Base-by-base conservation (phyloP, 2,329 filamentous ascomycete genomes). In the Colletotrichum horii region DNA sequence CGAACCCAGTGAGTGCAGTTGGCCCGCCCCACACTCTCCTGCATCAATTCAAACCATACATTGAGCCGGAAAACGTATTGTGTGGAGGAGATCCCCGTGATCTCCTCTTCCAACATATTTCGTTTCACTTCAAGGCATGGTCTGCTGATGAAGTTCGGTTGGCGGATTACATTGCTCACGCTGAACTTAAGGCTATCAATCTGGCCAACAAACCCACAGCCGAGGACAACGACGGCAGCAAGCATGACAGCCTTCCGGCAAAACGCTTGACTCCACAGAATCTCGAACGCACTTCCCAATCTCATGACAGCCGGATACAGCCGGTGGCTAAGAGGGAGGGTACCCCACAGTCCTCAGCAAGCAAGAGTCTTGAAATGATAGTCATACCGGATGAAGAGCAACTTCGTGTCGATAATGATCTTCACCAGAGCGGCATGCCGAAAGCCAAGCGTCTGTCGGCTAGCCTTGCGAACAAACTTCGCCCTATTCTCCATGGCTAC, bases 1-100 rank as follows among this genome's bases (percentile, higher is more conserved):
- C 12, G 12, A 52, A 1, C n/a, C n/a, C n/a, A 14, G 6, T 6
- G n/a, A 11, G 1, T 52, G 43, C 43, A 22, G n/a, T 0, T 14
- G 0, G 24, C 12, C n/a, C n/a, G 43, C 12, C 43, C 43, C 22
- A 22, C n/a, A n/a, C 43, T 52, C n/a, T 52, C 43, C 43, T 22
- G 6, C n/a, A 52, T 52, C n/a, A n/a, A n/a, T n/a, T n/a, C 43
- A 22, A 4, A 7, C n/a, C n/a, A 52, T 52, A n/a, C 43, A 11
- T 22, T 14, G 43, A 22, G 43, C n/a, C 14, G n/a, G n/a, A 22
- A 14, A 11, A 12, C 14, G n/a, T 7, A 12, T 12, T 11, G 3
- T 14, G 22, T 4, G n/a, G n/a, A 52, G n/a, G 12, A 22, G 11
- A 14, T 52, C n/a, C 43, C n/a, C n/a, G 43, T 9, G 30, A 12